Base-by-base conservation (phyloP, 2,329 filamentous ascomycete genomes). In the Ploettnerulaceae sp. region DNA sequence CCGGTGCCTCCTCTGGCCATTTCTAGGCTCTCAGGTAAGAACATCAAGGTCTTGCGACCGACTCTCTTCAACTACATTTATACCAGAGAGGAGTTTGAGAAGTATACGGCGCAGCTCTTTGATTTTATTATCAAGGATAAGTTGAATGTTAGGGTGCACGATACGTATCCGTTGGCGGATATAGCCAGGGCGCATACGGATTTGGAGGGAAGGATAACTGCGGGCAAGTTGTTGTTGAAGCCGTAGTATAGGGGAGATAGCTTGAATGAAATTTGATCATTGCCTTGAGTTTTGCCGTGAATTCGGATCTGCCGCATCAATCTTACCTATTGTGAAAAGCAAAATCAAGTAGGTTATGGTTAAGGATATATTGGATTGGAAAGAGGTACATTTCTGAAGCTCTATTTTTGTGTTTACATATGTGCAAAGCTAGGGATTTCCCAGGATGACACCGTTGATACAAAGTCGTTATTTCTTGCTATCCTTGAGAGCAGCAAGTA, bases 131-230 rank as follows among this genome's bases (percentile, higher is more conserved):
- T 73, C 51, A 75, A 80, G 43, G 80, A 82, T 45, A 82, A 86
- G 61, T 64, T 95, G 38, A 80, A 87, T 52, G 75, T 89, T 12
- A 76, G 75, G 50, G 77, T 95, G 22, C 86, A 95, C 64, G 79
- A 89, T 53, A 70, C 82, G 0, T 95, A 95, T 64, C 78, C 84
- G 4, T 69, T 95, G 31, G 76, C 79, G 58, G 82, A 95, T 34
- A 79, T 84, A 25, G 79, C 73, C 26, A 71, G 77, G 57, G 89
- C 88, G 9, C 89, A 95, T 53, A 67, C 70, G 38, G 88, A 95
- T 65, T 74, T 96, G 34, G 86, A 94, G 67, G 77, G 86, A 32
- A 75, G 89, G 58, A 87, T 84, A 72, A 93, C 88, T 2, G 87
- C 81, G 8, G 90, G 90, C 14, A 95, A 95, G 71, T 66, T 94